phyloP scores from a whole-genome alignment of 768 basidiomycete genomes.

The Leccinum variicolor region DNA sequence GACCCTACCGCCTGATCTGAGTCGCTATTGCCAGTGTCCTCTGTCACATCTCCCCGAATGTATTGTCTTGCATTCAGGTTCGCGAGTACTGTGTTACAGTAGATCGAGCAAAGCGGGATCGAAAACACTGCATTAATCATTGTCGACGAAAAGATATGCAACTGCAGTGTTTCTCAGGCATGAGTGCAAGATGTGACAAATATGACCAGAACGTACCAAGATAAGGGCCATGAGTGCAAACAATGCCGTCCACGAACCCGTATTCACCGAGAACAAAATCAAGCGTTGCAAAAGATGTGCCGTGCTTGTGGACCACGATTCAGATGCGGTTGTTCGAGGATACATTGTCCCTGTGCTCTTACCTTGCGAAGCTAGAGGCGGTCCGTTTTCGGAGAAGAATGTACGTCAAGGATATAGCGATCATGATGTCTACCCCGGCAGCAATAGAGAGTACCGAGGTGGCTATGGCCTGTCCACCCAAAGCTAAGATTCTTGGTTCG shows the following conservation, averaged over 20 bases:
- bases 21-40: neutral
- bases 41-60: neutral
- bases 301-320: conserved; percentile 2
- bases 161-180: neutral
- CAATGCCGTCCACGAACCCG: conserved; percentile 48
- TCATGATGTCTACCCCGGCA: conserved; percentile 6
- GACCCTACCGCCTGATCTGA: neutral
- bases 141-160: neutral
- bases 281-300: conserved; percentile 8
- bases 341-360: neutral
- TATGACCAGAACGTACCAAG: conserved; percentile 5
- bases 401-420: conserved; percentile 1
- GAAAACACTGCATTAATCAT: neutral
- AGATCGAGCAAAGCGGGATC: conserved; percentile 8
- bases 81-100: conserved; percentile 17
- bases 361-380: neutral
- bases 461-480: neutral
- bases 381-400: conserved; percentile 3
- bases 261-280: conserved; percentile 10
- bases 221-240: conserved; percentile 38
- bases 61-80: conserved; percentile 14
- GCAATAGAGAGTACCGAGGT: neutral
- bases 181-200: neutral
- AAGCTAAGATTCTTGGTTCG: neutral
- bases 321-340: neutral